A percentile compares a stretch with the other conserved stretches of the same genome.
Evolutionary conservation across 441 rosid genomes (phyloP).

Genomic region (Corymbia calophylla): DNA sequence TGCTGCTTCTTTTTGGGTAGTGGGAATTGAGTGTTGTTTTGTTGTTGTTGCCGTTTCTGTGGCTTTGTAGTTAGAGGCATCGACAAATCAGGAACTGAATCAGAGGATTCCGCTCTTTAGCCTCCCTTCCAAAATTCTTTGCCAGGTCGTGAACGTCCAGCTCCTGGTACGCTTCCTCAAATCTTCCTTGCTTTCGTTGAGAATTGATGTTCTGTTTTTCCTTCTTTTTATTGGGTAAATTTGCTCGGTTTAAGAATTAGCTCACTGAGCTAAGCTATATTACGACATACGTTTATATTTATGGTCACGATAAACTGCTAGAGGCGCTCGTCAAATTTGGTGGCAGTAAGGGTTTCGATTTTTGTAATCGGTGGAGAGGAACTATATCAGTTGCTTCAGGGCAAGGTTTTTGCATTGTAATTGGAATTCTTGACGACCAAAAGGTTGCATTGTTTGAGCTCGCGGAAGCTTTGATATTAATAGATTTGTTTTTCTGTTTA

Average conservation of each 20-base stretch:
- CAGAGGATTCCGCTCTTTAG: conserved; percentile 56
- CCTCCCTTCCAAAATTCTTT: conserved; percentile 84
- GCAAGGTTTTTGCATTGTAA: not conserved
- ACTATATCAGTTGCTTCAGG: not conserved
- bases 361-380: not conserved
- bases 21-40: conserved; percentile 1
- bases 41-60: not conserved
- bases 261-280: not conserved
- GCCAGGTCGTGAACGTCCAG: conserved; percentile 57
- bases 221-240: not conserved
- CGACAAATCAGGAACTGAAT: conserved; percentile 77
- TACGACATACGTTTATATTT: not conserved
- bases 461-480: not conserved
- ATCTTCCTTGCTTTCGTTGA: not conserved
- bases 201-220: not conserved
- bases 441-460: not conserved
- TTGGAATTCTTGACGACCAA: not conserved
- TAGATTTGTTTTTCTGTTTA: not conserved
- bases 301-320: not conserved
- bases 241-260: not conserved
- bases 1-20: conserved; percentile 2
- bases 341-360: not conserved
- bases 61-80: conserved; percentile 68
- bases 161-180: conserved; percentile 46
- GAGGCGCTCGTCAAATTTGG: not conserved